Evolutionary conservation across 129 eudicot genomes (phyloP).

Genomic region (Rutidosis leptorrhynchoides): DNA sequence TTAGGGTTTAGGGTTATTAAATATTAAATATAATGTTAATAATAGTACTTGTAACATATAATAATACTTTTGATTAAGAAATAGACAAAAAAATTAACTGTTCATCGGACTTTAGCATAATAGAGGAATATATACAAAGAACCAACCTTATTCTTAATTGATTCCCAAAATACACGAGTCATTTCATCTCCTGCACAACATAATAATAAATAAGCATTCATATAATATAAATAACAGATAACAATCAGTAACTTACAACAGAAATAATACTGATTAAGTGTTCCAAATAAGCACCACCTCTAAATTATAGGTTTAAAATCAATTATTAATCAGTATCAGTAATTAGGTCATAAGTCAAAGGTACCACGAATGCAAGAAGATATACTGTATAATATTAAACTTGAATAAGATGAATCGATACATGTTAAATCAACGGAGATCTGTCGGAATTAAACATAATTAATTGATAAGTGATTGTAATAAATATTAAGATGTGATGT

Average conservation of each 20-base stretch:
- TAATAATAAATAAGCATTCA: too few species aligned
- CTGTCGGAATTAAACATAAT: not conserved
- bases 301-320: not conserved
- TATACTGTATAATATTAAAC: too few species aligned
- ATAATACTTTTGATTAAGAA: too few species aligned
- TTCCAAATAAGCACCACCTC: too few species aligned
- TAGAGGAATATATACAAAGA: not conserved
- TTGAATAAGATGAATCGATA: not conserved
- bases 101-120: too few species aligned
- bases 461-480: constrained; percentile 23
- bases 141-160: constrained; percentile 88
- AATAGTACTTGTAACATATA: too few species aligned
- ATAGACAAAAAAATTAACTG: too few species aligned
- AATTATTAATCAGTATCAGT: not conserved
- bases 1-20: too few species aligned
- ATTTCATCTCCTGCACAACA: constrained; percentile 96
- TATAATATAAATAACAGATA: not conserved
- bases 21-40: too few species aligned
- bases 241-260: not conserved
- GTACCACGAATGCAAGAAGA: constrained; percentile 7
- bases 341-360: not conserved
- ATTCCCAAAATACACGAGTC: constrained; percentile 90
- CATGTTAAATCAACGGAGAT: constrained; percentile 9
- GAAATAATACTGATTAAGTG: not conserved
- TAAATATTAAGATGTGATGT: not conserved